Percentiles rank a stretch among this genome's conserved stretches.
Evolutionary conservation across 805 yeast species (phyloP).

Genomic region (Yarrowia sp.): DNA sequence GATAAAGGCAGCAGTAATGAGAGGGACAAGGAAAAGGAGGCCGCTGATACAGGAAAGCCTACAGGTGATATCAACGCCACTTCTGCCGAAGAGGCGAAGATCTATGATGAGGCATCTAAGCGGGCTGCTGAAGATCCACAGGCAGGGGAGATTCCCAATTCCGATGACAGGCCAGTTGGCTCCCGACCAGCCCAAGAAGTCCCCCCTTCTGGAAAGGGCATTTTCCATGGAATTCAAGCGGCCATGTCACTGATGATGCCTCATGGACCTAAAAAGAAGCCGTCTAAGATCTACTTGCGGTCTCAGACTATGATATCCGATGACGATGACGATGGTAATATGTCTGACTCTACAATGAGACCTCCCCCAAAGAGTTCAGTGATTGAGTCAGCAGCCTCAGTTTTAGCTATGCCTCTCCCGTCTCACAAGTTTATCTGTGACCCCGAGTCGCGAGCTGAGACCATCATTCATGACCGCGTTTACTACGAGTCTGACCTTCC

Average conservation of each 20-base stretch:
- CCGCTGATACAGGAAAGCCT: neutral
- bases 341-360: neutral
- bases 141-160: slow-evolving; percentile 41
- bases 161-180: neutral
- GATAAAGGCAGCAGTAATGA: slow-evolving; percentile 10
- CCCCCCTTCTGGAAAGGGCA: neutral
- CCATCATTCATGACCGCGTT: slow-evolving; percentile 77
- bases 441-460: slow-evolving; percentile 60
- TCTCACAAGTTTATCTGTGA: slow-evolving; percentile 60
- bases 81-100: neutral
- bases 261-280: neutral
- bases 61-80: neutral
- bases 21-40: neutral
- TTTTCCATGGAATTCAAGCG: slow-evolving; percentile 21
- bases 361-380: slow-evolving; percentile 57
- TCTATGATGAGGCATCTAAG: slow-evolving; percentile 3
- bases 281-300: slow-evolving; percentile 7
- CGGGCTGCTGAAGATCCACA: neutral
- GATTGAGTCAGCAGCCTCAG: slow-evolving; percentile 70
- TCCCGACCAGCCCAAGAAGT: neutral
- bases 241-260: slow-evolving; percentile 23
- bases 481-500: slow-evolving; percentile 69
- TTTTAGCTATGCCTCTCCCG: slow-evolving; percentile 79
- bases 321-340: neutral
- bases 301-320: slow-evolving; percentile 6